Evolutionary conservation across 2,329 filamentous ascomycete species (phyloP).

Genomic region (Leptographium lundbergii): DNA sequence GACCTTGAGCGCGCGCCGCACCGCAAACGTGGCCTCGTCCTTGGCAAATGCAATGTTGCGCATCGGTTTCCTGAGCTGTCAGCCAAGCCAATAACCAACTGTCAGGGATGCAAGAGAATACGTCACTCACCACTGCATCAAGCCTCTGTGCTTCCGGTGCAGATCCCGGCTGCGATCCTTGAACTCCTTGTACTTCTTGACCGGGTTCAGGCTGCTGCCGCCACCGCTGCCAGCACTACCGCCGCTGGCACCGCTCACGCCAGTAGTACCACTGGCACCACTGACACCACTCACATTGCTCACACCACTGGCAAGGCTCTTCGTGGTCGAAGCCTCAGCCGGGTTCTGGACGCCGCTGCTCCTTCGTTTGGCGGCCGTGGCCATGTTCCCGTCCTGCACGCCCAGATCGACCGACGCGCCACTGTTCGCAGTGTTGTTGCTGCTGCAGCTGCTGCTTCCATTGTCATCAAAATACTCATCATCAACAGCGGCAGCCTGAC

Average conservation of each 20-base stretch:
- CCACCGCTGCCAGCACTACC: background rate
- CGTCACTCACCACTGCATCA: conserved; percentile 69
- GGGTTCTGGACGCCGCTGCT: background rate
- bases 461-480: conserved; percentile 1
- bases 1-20: conserved; percentile 63
- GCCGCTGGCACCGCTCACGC: background rate
- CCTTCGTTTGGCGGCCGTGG: background rate
- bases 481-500: no score
- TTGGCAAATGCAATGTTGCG: conserved; percentile 79
- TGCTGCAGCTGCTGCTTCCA: conserved; percentile 2
- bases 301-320: no score
- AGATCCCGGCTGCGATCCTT: conserved; percentile 59
- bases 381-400: background rate
- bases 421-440: background rate
- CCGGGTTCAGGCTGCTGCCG: conserved; percentile 26
- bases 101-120: background rate
- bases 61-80: conserved; percentile 47
- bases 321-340: background rate
- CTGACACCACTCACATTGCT: background rate
- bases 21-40: conserved; percentile 69
- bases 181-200: conserved; percentile 48
- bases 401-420: background rate
- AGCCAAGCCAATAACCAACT: background rate
- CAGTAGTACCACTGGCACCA: background rate
- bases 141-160: conserved; percentile 71